Evolutionary conservation across 345 rosid species (phyloP).

Genomic region (Gynandropsis gynandra): DNA sequence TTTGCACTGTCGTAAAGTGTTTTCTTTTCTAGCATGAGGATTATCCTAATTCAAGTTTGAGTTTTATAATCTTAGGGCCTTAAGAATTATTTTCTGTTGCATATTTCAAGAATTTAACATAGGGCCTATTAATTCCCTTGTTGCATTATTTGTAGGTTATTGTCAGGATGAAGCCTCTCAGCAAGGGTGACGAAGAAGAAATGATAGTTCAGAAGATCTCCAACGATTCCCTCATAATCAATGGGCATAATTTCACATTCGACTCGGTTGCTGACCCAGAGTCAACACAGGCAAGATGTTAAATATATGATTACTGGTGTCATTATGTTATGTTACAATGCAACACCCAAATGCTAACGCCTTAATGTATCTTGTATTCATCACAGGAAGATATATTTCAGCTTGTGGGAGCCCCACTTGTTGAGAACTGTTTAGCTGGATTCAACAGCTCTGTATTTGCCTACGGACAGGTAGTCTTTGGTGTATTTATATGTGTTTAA

Average conservation of each 20-base stretch:
- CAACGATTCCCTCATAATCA: slow-evolving; percentile 53
- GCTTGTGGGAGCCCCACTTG: slow-evolving; percentile 85
- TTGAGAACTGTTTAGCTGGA: slow-evolving; percentile 93
- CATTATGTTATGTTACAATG: background rate
- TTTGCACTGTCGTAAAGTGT: too few relatives aligned
- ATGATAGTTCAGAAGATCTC: slow-evolving; percentile 56
- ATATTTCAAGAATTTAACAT: background rate
- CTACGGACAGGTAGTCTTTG: slow-evolving; percentile 74
- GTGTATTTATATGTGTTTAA: slow-evolving; percentile 2
- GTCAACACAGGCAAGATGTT: slow-evolving; percentile 56
- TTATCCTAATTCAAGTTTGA: too few relatives aligned
- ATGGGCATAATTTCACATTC: slow-evolving; percentile 75
- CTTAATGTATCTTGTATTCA: background rate
- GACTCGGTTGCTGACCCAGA: slow-evolving; percentile 77
- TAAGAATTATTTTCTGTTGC: background rate
- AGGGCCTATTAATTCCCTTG: background rate
- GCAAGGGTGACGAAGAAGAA: slow-evolving; percentile 72
- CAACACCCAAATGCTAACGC: slow-evolving; percentile 9
- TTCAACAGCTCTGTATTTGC: slow-evolving; percentile 98
- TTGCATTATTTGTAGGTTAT: slow-evolving; percentile 46
- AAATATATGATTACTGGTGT: background rate
- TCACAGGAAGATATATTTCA: slow-evolving; percentile 72
- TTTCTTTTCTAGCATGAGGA: too few relatives aligned
- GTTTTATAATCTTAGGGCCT: background rate
- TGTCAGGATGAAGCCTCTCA: slow-evolving; percentile 79